Evolutionary conservation across 2,329 filamentous ascomycete genomes (phyloP), one percentile per base, ranked within the genome.

Genomic region (Exserohilum turcica): DNA sequence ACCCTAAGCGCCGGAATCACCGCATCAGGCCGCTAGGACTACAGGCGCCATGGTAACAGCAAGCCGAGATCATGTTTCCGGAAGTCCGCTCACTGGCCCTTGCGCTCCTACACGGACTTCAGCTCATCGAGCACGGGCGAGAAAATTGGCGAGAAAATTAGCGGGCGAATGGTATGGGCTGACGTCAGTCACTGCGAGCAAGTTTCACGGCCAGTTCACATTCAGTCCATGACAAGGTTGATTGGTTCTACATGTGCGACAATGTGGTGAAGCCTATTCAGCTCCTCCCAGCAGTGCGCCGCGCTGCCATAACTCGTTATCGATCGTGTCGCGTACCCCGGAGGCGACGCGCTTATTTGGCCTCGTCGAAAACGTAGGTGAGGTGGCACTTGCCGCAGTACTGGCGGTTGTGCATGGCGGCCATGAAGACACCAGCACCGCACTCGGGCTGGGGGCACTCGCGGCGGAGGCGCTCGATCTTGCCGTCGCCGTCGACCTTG

Each of bases 351-450:
- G 56, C 64, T 67, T 83, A 83, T 71, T 83, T 84, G 72, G 81
- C 79, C 77, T 87, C 84, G 76, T 87, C 85, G 76, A 87, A 87
- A 75, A 87, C 84, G 77, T 87, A 88, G 78, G 86, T 88, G 67
- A 87, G 80, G 78, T 87, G 86, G 81, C 85, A 88, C 73, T 82
- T 82, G 67, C 85, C 86, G 76, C 92, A 96, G 89, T 97, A 96
- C 84, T 99, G 95, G 79, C 94, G 91, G 84, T 99, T 96, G 83
- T 96, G 89, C 92, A 97, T 97, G 78, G 94, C 91, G 78, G 94
- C 94, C 94, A 99, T 99, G 90, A 99, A 99, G 84, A 99, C 89
- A 92, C 94, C 94, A 75, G 95, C 94, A 86, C 94, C 94, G 82
- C 94, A 99, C 92, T 77, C 86, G 61, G 72, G 61, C 60, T 71